A percentile compares a stretch with the other conserved stretches of the same genome.
These are phyloP conservation scores for Eimeria necatrix DNA, from an alignment of 169 alveolate genomes.

Conservation along the genomic window DNA sequence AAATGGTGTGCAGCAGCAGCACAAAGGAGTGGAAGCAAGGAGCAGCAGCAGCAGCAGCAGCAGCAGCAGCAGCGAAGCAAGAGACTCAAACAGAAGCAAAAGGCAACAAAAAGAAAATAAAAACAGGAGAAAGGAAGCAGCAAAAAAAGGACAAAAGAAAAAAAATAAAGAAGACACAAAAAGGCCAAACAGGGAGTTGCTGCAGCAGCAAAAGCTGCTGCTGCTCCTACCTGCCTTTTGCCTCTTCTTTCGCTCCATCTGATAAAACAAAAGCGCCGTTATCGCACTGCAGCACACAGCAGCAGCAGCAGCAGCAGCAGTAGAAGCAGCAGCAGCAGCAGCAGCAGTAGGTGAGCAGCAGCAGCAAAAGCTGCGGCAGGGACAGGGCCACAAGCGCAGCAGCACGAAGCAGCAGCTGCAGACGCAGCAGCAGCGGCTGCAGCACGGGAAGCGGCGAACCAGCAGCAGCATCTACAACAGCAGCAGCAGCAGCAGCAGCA, in stretches of 20 bases:
- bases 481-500: slow-evolving; percentile 34
- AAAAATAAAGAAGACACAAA: not conserved
- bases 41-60: no score
- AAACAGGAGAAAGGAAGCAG: not conserved
- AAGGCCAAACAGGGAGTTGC: not conserved
- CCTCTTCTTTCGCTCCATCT: slow-evolving; percentile 24
- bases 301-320: no score
- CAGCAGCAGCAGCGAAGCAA: not conserved
- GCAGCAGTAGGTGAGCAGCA: no score
- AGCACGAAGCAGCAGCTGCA: no score
- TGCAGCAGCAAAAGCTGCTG: no score
- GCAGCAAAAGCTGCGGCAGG: no score
- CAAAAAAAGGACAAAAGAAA: not conserved
- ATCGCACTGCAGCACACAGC: slow-evolving; percentile 10
- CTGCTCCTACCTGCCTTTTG: not conserved
- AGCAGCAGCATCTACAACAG: not conserved
- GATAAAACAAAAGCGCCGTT: not conserved
- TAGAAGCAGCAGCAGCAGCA: no score
- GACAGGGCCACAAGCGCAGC: no score
- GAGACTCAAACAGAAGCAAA: not conserved
- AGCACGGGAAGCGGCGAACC: no score
- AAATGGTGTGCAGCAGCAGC: no score
- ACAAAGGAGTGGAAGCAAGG: no score
- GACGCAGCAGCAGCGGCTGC: no score
- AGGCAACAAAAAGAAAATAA: not conserved